Base-by-base conservation (phyloP, 1,284 basidiomycete genomes). In the Rhodotorula sp. region DNA sequence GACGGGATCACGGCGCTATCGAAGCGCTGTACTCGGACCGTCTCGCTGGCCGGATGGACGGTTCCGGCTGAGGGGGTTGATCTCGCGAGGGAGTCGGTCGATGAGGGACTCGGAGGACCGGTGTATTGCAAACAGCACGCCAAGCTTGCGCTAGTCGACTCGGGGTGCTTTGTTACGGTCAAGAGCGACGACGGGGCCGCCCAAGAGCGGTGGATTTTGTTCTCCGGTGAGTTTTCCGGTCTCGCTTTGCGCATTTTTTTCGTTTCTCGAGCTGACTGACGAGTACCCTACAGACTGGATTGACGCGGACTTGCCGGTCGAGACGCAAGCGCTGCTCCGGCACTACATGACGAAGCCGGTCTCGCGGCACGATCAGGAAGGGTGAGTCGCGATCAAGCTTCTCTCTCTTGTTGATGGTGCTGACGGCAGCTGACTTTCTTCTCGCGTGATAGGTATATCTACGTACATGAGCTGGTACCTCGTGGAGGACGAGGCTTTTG, bases 71-170 rank as follows among this genome's bases (percentile, higher is more conserved):
- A 29, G 10, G 60, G 45, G n/a, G 24, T 1, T 26, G 46, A 10
- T 14, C 15, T 29, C 53, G 54, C 33, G 42, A 26, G 24, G 20
- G 45, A 20, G 18, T 60, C 4, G 3, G 44, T 37, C 22, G 60
- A 42, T 5, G 67, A 59, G 20, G 46, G 17, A 29, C 29, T 1
- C 17, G 12, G 45, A 42, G 60, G 67, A 49, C 67, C 68, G 7
- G 64, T 61, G 26, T 77, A 68, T 44, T 77, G 77, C 59, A 66
- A 64, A 18, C 77, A 77, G 63, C 77, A 77, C 33, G 62, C 68
- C 5, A 73, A 76, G 45, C 64, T 68, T 57, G 64, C 68, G 15
- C 48, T 77, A 30, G 67, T 67, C 26, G 70, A 77, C 55, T 65
- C 44, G 12, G 73, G 75, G 2, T 72, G 62, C 26, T 75, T 72